Evolutionary conservation across 495 filamentous ascomycete species (phyloP).

Genomic region (Penicillium crystallinum): DNA sequence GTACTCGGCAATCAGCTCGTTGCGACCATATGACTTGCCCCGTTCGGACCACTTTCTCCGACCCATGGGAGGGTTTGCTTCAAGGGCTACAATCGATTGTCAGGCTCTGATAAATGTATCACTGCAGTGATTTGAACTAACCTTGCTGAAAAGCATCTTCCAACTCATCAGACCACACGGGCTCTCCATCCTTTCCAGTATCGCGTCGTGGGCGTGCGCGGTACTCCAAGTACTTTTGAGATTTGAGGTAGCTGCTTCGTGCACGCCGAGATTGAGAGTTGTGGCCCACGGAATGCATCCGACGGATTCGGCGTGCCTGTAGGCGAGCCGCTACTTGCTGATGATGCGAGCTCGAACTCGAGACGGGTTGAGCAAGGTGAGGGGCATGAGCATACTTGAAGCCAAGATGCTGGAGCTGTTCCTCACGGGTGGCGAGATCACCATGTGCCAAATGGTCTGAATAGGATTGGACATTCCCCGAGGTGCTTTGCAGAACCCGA

Average conservation of each 20-base stretch:
- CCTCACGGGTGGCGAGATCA: constrained; percentile 31
- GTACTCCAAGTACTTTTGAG: constrained; percentile 55
- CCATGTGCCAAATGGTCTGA: constrained; percentile 32
- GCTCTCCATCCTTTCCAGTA: constrained; percentile 48
- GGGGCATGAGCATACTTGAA: constrained; percentile 39
- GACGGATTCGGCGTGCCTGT: constrained; percentile 36
- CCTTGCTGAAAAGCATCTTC: constrained; percentile 89
- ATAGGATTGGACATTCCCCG: constrained; percentile 46
- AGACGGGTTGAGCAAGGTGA: constrained; percentile 30
- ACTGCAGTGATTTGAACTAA: constrained; percentile 35
- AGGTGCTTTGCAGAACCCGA: constrained; percentile 45
- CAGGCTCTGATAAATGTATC: not conserved
- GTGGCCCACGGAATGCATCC: constrained; percentile 35
- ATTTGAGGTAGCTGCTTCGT: constrained; percentile 40
- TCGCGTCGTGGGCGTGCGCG: constrained; percentile 61
- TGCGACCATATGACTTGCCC: constrained; percentile 74
- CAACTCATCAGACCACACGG: constrained; percentile 75
- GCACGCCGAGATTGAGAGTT: constrained; percentile 28
- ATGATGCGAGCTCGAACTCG: constrained; percentile 22
- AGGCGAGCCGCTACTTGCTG: constrained; percentile 27
- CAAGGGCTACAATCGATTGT: constrained; percentile 54
- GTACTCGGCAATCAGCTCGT: constrained; percentile 84
- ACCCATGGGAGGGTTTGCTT: constrained; percentile 77
- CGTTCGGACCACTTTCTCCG: constrained; percentile 68
- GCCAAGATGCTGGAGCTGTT: constrained; percentile 35